Base-by-base conservation (phyloP, 2,329 filamentous ascomycete genomes). In the Claviceps africana region DNA sequence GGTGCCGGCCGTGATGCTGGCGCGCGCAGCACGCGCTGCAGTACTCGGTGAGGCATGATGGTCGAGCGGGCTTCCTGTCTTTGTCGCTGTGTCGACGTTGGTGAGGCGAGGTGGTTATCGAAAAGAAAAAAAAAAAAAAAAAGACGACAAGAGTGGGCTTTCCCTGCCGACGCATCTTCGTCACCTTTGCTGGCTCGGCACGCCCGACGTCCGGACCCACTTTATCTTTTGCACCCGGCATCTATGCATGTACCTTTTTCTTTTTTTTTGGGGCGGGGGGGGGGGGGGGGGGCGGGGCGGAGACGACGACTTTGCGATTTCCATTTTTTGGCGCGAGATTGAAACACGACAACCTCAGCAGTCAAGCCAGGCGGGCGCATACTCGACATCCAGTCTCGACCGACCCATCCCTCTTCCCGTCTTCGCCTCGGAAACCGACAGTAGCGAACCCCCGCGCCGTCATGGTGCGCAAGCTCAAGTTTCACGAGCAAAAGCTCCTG, bases 401-500 rank as follows among this genome's bases (percentile, higher is more conserved):
- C 13, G 33, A 17, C 33, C 13, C 30, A 9, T 31, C 30, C 5
- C 33, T 3, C 33, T 7, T 37, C 17, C 5, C 10, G 19, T n/a
- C 21, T 21, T 9, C 7, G 10, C n/a, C 22, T 25, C 5, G 17
- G 1, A 37, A 25, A 22, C 11, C 39, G 5, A 2, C 30, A 1
- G 21, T n/a, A 43, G 7, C 13, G 7, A 11, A 17, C 35, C 44
- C 17, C 35, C n/a, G n/a, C n/a, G n/a, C 10, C 8, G 22, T 15
- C 43, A 97, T 97, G 93, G 88, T 95, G 60, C 85, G 93, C 62
- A 89, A 95, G 75, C 82, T 98, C 65, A 97, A 96, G 72, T 81
- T 95, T 71, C 91, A 96, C 72, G 93, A 98, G 82, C 82, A 93
- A 67, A 94, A 93, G 78, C 85, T 97, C 65, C 81, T 97, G 62